Percentiles rank a stretch among this genome's conserved stretches.
Evolutionary conservation across 2,329 filamentous ascomycete species (phyloP).

Genomic region (Aspergillus sp.): DNA sequence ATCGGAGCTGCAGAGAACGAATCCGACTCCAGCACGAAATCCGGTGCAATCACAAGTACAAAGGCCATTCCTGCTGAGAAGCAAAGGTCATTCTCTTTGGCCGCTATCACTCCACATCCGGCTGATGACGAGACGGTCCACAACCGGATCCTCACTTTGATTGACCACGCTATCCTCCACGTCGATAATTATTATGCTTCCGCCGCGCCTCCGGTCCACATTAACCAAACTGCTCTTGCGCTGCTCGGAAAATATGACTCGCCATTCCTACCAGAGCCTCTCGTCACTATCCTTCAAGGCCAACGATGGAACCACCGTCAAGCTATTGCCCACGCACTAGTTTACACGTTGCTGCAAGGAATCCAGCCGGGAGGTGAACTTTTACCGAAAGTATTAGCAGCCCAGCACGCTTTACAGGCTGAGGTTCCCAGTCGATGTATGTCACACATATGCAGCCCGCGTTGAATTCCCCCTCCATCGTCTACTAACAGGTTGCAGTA

Average conservation of each 20-base stretch:
- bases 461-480: not conserved
- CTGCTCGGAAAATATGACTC: slow-evolving; percentile 19
- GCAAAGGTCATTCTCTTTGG: not conserved
- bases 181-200: slow-evolving; percentile 36
- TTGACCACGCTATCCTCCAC: slow-evolving; percentile 34
- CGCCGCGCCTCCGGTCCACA: not conserved
- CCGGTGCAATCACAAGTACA: not conserved
- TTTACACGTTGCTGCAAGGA: slow-evolving; percentile 14
- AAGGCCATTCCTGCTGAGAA: not conserved
- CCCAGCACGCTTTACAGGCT: slow-evolving; percentile 9
- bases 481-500: slow-evolving; percentile 5
- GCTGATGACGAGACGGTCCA: slow-evolving; percentile 29
- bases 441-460: not conserved
- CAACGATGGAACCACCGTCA: slow-evolving; percentile 6
- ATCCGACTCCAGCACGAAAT: not conserved
- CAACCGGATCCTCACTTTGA: slow-evolving; percentile 24
- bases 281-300: slow-evolving; percentile 16
- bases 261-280: slow-evolving; percentile 12
- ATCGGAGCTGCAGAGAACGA: not conserved
- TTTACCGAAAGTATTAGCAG: slow-evolving; percentile 1
- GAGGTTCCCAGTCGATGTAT: not conserved
- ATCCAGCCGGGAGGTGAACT: slow-evolving; percentile 14
- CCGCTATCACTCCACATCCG: slow-evolving; percentile 23
- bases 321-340: slow-evolving; percentile 22
- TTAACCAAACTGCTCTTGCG: slow-evolving; percentile 1